phyloP scores from a whole-genome alignment of 1,139 yeast species.

The Meyerozyma guilliermondii region DNA sequence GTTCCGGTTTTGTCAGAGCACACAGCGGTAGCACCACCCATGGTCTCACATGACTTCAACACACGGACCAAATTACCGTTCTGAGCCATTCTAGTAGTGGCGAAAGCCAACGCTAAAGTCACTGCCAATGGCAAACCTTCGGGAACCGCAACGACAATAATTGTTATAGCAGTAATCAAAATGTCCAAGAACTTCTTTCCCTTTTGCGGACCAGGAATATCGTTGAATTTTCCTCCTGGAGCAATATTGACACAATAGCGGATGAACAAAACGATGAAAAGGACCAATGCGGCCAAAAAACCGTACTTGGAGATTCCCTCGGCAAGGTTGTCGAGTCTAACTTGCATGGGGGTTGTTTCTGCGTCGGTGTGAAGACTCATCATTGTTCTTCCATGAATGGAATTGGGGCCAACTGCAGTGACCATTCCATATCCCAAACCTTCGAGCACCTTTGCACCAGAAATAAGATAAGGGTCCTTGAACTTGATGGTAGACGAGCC shows the following conservation, averaged over 20 bases:
- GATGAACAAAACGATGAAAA: slow-evolving; percentile 74
- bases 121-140: slow-evolving; percentile 98
- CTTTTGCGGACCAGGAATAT: slow-evolving; percentile 59
- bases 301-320: slow-evolving; percentile 95
- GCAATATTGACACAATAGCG: slow-evolving; percentile 70
- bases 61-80: slow-evolving; percentile 96
- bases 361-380: slow-evolving; percentile 66
- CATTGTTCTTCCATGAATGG: slow-evolving; percentile 91
- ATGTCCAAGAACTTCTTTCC: slow-evolving; percentile 82
- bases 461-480: slow-evolving; percentile 76
- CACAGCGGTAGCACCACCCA: slow-evolving; percentile 97
- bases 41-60: slow-evolving; percentile 89
- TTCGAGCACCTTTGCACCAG: slow-evolving; percentile 83
- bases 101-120: slow-evolving; percentile 92
- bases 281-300: slow-evolving; percentile 70
- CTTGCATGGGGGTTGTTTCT: slow-evolving; percentile 87
- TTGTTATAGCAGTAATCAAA: slow-evolving; percentile 84
- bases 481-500: slow-evolving; percentile 41
- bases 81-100: slow-evolving; percentile 96
- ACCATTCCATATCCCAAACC: slow-evolving; percentile 86
- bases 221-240: slow-evolving; percentile 41
- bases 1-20: slow-evolving; percentile 99
- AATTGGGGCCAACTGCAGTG: slow-evolving; percentile 85
- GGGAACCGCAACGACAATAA: slow-evolving; percentile 96
- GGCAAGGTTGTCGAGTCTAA: slow-evolving; percentile 74